Percentiles rank a stretch among this genome's conserved stretches.
Conservation (phyloP, 2,329 filamentous ascomycete genomes). For the Claviceps quebecensis region DNA sequence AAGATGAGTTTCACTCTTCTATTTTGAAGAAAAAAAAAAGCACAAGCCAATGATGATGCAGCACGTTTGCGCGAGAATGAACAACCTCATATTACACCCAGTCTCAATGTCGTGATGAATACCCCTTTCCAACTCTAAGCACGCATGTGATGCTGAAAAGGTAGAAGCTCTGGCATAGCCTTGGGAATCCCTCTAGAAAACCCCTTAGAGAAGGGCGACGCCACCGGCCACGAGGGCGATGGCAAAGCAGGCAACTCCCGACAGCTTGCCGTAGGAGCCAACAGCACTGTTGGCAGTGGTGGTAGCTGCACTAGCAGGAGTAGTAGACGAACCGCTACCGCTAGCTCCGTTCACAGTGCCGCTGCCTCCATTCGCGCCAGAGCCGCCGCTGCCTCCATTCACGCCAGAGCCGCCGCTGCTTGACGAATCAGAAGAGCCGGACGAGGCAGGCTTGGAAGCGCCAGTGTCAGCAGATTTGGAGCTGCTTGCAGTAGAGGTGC, state of each 20-base stretch:
- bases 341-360: not conserved
- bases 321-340: not conserved
- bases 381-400: not conserved
- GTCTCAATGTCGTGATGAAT: not conserved
- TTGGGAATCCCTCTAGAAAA: not conserved
- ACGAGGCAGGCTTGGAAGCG: constrained; percentile 1
- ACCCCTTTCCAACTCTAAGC: not conserved
- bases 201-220: constrained; percentile 7
- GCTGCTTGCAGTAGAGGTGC: constrained; percentile 4
- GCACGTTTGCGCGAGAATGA: not conserved
- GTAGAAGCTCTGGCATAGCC: not conserved
- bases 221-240: constrained; percentile 7
- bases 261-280: constrained; percentile 6
- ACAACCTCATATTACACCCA: not conserved
- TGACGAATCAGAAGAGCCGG: constrained; percentile 4
- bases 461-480: constrained; percentile 4
- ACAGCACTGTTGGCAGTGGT: not conserved
- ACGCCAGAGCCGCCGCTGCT: not conserved
- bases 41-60: not conserved
- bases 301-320: not conserved
- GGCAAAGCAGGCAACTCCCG: constrained; percentile 8
- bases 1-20: no score
- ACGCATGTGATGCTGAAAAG: constrained; percentile 2
- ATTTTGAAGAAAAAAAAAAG: not conserved
- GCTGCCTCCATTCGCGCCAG: constrained; percentile 3